Evolutionary conservation across 1,284 basidiomycete genomes (phyloP), one percentile per base, ranked within the genome.

Genomic region (Ceratobasidium sp.): DNA sequence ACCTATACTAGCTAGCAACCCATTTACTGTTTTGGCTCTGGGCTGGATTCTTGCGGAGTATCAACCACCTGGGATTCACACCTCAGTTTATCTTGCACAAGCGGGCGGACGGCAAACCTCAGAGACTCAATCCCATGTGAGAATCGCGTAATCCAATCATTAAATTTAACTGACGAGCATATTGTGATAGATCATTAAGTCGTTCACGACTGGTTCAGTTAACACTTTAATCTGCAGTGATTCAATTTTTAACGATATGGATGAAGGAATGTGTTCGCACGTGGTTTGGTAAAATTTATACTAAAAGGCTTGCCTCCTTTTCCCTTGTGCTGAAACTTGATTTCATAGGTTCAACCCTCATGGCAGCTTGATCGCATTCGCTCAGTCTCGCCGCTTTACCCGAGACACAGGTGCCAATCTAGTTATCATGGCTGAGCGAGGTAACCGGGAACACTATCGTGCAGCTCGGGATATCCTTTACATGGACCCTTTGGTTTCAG

Each of bases 341-440:
- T 78, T 74, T 6, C 46, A 69, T 28, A 91, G 90, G 72, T 92
- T 87, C 76, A 85, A 92, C 77, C 76, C 86, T 1, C 87, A 86
- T 72, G 87, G 89, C 73, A 87, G 88, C 73, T 86, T 88, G 62
- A 77, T 90, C 16, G 88, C 87, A 0, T 85, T 87, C 77, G 85
- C 86, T 14, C 86, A 85, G 75, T 80, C 85, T 54, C 85, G 84
- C 46, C 83, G 84, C 54, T 82, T 83, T 26, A 82, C 85, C 59
- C 78, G 82, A 47, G 84, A 83, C 18, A 80, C 80, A 43, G 81
- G 84, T 72, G 84, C 87, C 72, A 85, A 87, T 76, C 76, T 91
- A 47, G 79, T 93, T 14, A 85, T 91, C 77, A 86, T 93, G 85
- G 82, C 86, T 30, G 87, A 91, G 77, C 83, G 83, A 74, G 85